A percentile compares a stretch with the other conserved stretches of the same genome.
phyloP scores from a whole-genome alignment of 2,329 filamentous ascomycete species.

The Stemphylium vesicarium region DNA sequence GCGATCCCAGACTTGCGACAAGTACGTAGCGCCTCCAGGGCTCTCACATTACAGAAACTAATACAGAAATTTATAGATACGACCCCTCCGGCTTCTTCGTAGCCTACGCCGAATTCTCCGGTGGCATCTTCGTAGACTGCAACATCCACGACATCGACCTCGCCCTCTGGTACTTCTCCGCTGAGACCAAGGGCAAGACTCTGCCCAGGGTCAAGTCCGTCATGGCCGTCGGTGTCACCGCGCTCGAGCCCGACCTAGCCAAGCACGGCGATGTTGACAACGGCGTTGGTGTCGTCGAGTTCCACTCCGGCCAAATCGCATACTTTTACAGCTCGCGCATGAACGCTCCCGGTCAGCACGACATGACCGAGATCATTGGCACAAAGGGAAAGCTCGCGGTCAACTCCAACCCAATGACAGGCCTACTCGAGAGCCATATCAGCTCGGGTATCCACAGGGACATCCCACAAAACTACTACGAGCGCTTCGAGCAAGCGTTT shows the following conservation, averaged over 20 bases:
- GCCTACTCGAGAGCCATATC: conserved; percentile 64
- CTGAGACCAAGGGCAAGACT: conserved; percentile 7
- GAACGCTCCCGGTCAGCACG: conserved; percentile 72
- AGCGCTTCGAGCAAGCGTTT: conserved; percentile 67
- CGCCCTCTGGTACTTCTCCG: conserved; percentile 65
- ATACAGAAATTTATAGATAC: conserved; percentile 36
- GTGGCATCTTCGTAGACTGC: conserved; percentile 75
- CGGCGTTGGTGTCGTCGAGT: conserved; percentile 69
- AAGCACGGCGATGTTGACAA: conserved; percentile 68
- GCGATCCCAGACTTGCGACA: conserved; percentile 71
- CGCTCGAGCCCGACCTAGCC: conserved; percentile 63
- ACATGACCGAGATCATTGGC: conserved; percentile 71
- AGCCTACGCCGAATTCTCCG: conserved; percentile 67
- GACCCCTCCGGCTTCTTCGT: conserved; percentile 72
- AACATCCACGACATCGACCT: conserved; percentile 74
- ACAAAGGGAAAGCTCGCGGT: conserved; percentile 68
- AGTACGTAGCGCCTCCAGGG: conserved; percentile 31
- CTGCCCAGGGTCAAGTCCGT: conserved; percentile 61
- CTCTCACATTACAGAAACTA: background rate
- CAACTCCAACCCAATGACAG: conserved; percentile 63
- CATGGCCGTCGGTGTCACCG: conserved; percentile 63
- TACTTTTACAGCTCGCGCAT: conserved; percentile 69
- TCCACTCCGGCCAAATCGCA: conserved; percentile 67
- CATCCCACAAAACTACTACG: conserved; percentile 68
- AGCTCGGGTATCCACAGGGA: conserved; percentile 62